Evolutionary conservation across 345 rosid genomes (phyloP).

Genomic region (Carallia pectinifolia): DNA sequence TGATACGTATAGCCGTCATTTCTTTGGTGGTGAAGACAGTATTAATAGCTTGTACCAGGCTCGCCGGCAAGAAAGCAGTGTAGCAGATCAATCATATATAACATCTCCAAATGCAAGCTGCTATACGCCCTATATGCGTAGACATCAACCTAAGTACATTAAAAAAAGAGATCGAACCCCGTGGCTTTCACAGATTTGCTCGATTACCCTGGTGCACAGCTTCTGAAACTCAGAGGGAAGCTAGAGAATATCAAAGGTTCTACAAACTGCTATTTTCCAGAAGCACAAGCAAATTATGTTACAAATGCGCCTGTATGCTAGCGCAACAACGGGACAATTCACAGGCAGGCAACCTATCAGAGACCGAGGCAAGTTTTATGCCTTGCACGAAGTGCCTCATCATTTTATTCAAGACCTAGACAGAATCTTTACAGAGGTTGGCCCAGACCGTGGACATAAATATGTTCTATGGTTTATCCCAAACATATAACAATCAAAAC

Average conservation of each 20-base stretch:
- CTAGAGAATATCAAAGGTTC: background rate
- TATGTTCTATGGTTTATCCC: constrained; percentile 20
- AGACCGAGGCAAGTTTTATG: constrained; percentile 28
- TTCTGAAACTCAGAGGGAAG: background rate
- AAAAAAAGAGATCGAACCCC: too few relatives aligned
- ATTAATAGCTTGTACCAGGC: too few relatives aligned
- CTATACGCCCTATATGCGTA: too few relatives aligned
- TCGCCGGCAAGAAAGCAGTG: too few relatives aligned
- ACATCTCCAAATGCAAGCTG: too few relatives aligned
- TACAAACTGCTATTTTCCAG: constrained; percentile 15
- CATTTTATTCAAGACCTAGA: constrained; percentile 29
- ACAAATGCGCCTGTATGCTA: constrained; percentile 23
- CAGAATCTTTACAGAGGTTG: constrained; percentile 17
- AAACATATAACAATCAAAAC: constrained; percentile 15
- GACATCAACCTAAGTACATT: too few relatives aligned
- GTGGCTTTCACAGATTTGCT: too few relatives aligned
- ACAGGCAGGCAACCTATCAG: constrained; percentile 20
- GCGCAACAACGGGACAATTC: constrained; percentile 13
- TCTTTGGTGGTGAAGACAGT: too few relatives aligned
- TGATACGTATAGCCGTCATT: too few relatives aligned
- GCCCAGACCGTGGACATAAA: constrained; percentile 18
- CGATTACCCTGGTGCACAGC: background rate
- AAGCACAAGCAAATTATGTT: constrained; percentile 20
- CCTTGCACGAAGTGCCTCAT: constrained; percentile 18
- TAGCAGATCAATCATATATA: too few relatives aligned